phyloP scores from a whole-genome alignment of 257 asterid species.

The Gynochthodes officinalis region DNA sequence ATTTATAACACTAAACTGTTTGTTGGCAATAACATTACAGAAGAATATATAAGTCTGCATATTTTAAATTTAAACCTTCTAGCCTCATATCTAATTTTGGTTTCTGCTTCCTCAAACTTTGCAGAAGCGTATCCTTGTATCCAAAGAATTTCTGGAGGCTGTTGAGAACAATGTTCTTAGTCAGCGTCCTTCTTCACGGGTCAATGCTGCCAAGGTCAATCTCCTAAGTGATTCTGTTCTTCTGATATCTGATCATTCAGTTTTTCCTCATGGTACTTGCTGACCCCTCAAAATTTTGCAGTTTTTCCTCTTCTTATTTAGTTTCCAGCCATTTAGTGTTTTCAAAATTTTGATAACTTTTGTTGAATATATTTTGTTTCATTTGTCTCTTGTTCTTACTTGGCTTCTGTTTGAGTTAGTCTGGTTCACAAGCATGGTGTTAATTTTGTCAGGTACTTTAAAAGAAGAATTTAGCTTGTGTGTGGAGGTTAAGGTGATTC shows the following conservation, averaged over 20 bases:
- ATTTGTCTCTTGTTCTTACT: neutral
- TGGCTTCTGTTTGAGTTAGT: neutral
- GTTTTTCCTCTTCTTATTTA: neutral
- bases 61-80: neutral
- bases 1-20: neutral
- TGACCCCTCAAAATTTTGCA: constrained; percentile 9
- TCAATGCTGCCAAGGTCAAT: constrained; percentile 77
- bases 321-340: neutral
- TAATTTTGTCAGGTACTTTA: constrained; percentile 41
- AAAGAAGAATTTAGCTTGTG: constrained; percentile 56
- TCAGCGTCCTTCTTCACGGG: constrained; percentile 89
- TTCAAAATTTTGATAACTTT: neutral
- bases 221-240: constrained; percentile 68
- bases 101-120: constrained; percentile 6
- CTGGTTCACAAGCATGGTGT: neutral
- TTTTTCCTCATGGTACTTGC: constrained; percentile 71
- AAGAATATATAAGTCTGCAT: neutral
- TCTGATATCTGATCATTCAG: constrained; percentile 81
- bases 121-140: constrained; percentile 64
- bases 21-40: neutral
- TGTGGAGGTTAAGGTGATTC: constrained; percentile 87
- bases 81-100: neutral
- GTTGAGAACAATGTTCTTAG: constrained; percentile 64
- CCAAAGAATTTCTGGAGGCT: constrained; percentile 83
- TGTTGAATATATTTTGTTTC: neutral